Conservation (phyloP, 2,329 filamentous ascomycete species). For the Myriosclerotinia curreyana region DNA sequence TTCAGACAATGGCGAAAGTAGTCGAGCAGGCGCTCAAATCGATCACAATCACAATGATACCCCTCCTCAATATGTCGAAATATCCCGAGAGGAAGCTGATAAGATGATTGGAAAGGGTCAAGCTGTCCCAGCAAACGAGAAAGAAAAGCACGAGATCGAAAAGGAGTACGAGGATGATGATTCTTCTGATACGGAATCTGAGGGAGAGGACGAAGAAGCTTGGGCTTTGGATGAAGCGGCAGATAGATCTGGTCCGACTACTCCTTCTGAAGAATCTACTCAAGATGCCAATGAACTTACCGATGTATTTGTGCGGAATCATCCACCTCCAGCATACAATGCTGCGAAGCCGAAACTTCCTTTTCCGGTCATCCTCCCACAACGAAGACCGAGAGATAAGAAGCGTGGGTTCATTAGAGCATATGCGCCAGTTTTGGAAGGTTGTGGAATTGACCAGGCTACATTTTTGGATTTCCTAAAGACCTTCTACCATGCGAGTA, state of each 20-base stretch:
- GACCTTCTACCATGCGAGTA: slow-evolving; percentile 46
- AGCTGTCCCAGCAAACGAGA: slow-evolving; percentile 25
- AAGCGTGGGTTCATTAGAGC: slow-evolving; percentile 52
- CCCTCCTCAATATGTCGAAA: slow-evolving; percentile 32
- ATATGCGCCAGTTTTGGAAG: slow-evolving; percentile 49
- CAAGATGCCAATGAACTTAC: slow-evolving; percentile 24
- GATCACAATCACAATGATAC: slow-evolving; percentile 19
- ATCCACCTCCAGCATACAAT: slow-evolving; percentile 29
- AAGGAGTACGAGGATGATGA: slow-evolving; percentile 23
- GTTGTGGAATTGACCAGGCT: slow-evolving; percentile 47
- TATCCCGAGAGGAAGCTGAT: slow-evolving; percentile 26
- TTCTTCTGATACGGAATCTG: slow-evolving; percentile 24
- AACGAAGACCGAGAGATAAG: slow-evolving; percentile 49
- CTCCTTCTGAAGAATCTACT: slow-evolving; percentile 15
- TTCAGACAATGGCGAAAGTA: slow-evolving; percentile 26
- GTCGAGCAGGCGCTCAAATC: slow-evolving; percentile 14
- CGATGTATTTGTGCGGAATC: slow-evolving; percentile 27
- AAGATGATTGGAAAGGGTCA: slow-evolving; percentile 28
- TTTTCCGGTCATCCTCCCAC: slow-evolving; percentile 51
- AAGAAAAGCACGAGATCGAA: slow-evolving; percentile 20
- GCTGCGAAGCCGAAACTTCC: slow-evolving; percentile 33
- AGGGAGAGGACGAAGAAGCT: slow-evolving; percentile 32
- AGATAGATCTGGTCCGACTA: not conserved
- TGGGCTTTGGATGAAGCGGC: slow-evolving; percentile 35
- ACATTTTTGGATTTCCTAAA: slow-evolving; percentile 50